Evolutionary conservation across 768 basidiomycete genomes (phyloP).

Genomic region (Coprinellus aureogranulatus): DNA sequence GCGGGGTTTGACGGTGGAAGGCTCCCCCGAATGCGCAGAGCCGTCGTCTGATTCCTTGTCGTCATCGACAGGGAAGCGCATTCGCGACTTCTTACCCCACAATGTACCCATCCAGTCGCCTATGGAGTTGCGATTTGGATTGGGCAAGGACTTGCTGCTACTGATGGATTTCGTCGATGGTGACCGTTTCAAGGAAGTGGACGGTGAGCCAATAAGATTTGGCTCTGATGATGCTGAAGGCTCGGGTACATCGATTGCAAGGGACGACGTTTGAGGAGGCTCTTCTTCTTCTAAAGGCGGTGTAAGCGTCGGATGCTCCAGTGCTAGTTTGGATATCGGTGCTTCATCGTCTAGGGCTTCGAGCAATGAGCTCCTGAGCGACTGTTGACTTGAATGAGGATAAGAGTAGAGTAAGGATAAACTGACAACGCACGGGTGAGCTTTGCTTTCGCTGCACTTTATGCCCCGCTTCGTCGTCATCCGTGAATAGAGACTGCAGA

Average conservation of each 20-base stretch:
- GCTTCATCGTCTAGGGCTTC: constrained; percentile 56
- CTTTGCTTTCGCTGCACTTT: constrained; percentile 58
- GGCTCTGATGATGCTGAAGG: background rate
- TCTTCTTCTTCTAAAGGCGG: constrained; percentile 34
- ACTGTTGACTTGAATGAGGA: constrained; percentile 29
- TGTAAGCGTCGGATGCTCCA: constrained; percentile 29
- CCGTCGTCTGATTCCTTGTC: constrained; percentile 16
- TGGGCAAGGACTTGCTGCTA: background rate
- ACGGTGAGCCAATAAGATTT: background rate
- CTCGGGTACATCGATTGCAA: background rate
- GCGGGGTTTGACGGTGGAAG: constrained; percentile 13
- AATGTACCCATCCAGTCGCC: constrained; percentile 79
- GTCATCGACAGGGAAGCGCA: constrained; percentile 17
- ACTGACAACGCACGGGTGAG: constrained; percentile 49
- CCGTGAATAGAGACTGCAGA: constrained; percentile 62
- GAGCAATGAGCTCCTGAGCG: constrained; percentile 50
- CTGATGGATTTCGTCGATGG: constrained; percentile 8
- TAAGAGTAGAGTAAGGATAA: constrained; percentile 3
- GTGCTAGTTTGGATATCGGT: constrained; percentile 32
- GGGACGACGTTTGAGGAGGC: background rate
- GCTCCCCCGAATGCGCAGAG: constrained; percentile 11
- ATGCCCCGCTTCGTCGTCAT: constrained; percentile 46
- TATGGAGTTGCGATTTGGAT: constrained; percentile 51
- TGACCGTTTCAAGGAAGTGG: background rate
- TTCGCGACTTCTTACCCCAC: constrained; percentile 52